Evolutionary conservation across 2,329 filamentous ascomycete genomes (phyloP).

Genomic region (Herpotrichia juniperi): DNA sequence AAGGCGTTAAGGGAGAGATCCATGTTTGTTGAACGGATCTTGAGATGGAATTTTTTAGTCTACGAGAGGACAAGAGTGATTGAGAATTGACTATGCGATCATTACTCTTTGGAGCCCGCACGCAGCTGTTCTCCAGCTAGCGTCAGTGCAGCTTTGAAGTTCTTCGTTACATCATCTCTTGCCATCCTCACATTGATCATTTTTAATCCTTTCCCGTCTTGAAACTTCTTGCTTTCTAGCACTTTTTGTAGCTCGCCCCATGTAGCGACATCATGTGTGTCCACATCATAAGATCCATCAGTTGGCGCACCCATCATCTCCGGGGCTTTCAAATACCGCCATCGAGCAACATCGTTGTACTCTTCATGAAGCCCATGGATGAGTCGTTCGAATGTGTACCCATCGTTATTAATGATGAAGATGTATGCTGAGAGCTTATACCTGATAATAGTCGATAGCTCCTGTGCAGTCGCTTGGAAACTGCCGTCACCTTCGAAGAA

Average conservation of each 20-base stretch:
- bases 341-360: slow-evolving; percentile 30
- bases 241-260: slow-evolving; percentile 52
- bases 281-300: slow-evolving; percentile 44
- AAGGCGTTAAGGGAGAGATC: neutral
- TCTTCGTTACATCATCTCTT: slow-evolving; percentile 41
- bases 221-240: slow-evolving; percentile 43
- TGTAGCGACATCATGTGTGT: slow-evolving; percentile 46
- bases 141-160: slow-evolving; percentile 13
- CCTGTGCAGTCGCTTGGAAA: slow-evolving; percentile 47
- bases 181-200: slow-evolving; percentile 52
- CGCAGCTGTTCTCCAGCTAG: slow-evolving; percentile 10
- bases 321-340: slow-evolving; percentile 23
- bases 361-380: slow-evolving; percentile 38
- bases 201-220: slow-evolving; percentile 46
- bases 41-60: slow-evolving; percentile 4
- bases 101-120: neutral
- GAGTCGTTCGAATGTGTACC: slow-evolving; percentile 49
- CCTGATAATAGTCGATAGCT: slow-evolving; percentile 46
- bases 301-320: slow-evolving; percentile 31
- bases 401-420: slow-evolving; percentile 46
- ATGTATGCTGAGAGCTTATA: slow-evolving; percentile 40
- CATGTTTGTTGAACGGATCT: neutral
- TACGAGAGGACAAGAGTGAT: neutral
- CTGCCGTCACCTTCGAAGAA: slow-evolving; percentile 45
- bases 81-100: neutral